Evolutionary conservation across 129 eudicot species (phyloP).

Genomic region (Escallonia herrerae): DNA sequence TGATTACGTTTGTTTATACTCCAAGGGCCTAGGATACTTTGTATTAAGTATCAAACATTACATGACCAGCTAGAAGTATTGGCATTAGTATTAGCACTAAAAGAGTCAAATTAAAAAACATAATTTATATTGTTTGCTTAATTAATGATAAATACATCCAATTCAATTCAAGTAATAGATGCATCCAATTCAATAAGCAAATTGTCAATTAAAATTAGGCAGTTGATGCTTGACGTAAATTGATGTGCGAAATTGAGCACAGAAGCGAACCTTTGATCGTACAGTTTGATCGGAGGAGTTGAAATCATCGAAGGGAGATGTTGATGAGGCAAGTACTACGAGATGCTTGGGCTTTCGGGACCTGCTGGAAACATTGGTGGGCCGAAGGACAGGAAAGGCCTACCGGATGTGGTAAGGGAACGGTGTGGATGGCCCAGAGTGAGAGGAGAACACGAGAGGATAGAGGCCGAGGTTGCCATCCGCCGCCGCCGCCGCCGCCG

Average conservation of each 20-base stretch:
- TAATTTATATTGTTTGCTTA: not conserved
- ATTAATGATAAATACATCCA: no score
- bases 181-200: not conserved
- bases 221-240: not conserved
- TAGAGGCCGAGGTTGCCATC: conserved; percentile 51
- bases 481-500: conserved; percentile 15
- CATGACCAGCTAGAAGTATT: no score
- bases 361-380: not conserved
- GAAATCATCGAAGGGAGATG: conserved; percentile 27
- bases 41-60: no score
- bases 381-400: conserved; percentile 14
- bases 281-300: conserved; percentile 25
- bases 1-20: no score
- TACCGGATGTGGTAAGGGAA: conserved; percentile 6
- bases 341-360: conserved; percentile 21
- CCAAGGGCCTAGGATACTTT: no score
- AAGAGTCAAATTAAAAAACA: not conserved
- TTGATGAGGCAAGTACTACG: conserved; percentile 36
- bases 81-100: no score
- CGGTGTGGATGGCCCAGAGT: conserved; percentile 8
- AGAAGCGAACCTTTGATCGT: conserved; percentile 53
- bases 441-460: conserved; percentile 23
- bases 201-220: not conserved
- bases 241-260: not conserved
- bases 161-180: not conserved